These are phyloP conservation scores for Alternaria burnsii DNA, from an alignment of 2,329 filamentous ascomycete species.

Conservation along the genomic window DNA sequence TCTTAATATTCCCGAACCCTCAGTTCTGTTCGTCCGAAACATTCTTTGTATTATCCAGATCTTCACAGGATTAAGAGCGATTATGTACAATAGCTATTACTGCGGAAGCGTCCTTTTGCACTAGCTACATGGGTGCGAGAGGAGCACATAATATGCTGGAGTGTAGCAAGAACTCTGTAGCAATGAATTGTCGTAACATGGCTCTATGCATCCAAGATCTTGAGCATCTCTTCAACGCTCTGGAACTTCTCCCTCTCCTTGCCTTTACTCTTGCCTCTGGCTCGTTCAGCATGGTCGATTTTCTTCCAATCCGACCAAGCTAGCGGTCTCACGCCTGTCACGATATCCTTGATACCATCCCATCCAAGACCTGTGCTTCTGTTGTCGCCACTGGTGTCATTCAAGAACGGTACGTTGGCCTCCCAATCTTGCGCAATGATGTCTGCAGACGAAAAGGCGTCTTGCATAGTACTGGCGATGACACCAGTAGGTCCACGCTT, in stretches of 20 bases:
- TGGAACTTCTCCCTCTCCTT: constrained; percentile 79
- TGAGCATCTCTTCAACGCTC: constrained; percentile 66
- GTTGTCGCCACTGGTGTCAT: constrained; percentile 47
- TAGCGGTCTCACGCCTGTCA: constrained; percentile 67
- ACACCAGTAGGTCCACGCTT: constrained; percentile 94
- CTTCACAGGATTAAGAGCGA: not conserved
- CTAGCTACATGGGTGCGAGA: not conserved
- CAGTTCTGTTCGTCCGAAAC: too few relatives aligned
- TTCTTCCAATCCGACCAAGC: constrained; percentile 86
- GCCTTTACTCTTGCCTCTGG: constrained; percentile 70
- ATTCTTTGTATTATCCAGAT: too few relatives aligned
- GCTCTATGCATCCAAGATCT: constrained; percentile 48
- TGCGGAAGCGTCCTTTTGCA: not conserved
- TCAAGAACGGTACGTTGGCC: constrained; percentile 57
- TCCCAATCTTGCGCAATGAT: constrained; percentile 82
- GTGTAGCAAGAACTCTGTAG: too few relatives aligned
- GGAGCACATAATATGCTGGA: not conserved
- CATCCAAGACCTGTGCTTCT: constrained; percentile 68
- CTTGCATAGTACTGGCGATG: constrained; percentile 94
- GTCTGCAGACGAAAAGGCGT: constrained; percentile 90
- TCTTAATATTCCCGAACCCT: not conserved
- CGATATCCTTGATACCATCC: constrained; percentile 74
- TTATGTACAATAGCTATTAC: not conserved
- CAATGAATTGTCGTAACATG: not conserved
- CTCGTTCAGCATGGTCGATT: constrained; percentile 81